phyloP scores from a whole-genome alignment of 176 grass and related monocot species.

The Lolium perenne region DNA sequence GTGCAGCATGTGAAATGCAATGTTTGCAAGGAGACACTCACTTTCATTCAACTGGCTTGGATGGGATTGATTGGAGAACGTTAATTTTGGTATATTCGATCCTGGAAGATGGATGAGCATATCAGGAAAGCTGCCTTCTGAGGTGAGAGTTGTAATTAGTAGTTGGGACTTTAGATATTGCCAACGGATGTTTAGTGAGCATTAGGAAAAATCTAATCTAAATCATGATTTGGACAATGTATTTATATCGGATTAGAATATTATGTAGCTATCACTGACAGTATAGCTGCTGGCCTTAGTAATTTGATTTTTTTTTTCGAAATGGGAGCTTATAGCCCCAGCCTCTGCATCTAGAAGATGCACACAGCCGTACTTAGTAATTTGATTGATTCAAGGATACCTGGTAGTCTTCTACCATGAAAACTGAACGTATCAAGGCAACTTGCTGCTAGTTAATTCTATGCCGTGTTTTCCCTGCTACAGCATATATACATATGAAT shows the following conservation, averaged over 20 bases:
- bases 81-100: slow-evolving; percentile 11
- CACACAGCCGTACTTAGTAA: too few species aligned
- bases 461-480: background rate
- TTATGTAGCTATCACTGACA: background rate
- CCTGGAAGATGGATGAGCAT: background rate
- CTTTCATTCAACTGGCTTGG: background rate
- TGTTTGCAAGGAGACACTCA: background rate
- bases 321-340: too few species aligned
- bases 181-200: background rate
- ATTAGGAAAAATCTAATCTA: slow-evolving; percentile 9
- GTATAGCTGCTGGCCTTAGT: background rate
- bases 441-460: background rate
- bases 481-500: background rate
- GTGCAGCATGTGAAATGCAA: background rate
- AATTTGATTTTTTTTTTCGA: too few species aligned
- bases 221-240: background rate
- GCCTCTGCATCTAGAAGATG: too few species aligned
- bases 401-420: background rate
- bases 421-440: background rate
- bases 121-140: background rate
- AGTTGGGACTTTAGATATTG: slow-evolving; percentile 33
- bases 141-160: slow-evolving; percentile 32
- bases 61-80: background rate
- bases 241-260: slow-evolving; percentile 4
- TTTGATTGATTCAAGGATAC: background rate